Base-by-base conservation (phyloP, 2,329 filamentous ascomycete species). In the Aspergillus latus region DNA sequence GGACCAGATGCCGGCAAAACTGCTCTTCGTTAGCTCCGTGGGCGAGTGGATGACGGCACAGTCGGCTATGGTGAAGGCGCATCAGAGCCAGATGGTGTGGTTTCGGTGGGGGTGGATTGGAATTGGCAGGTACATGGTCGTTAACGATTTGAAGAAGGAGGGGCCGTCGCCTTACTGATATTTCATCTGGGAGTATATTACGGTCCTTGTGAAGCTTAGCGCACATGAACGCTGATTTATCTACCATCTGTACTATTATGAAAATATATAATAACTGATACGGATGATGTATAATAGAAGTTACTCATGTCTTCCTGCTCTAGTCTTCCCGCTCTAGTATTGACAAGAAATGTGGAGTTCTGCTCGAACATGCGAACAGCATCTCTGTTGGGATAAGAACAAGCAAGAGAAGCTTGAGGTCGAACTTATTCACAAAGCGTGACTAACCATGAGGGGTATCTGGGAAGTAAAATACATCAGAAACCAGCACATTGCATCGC, bases 31-130 rank as follows among this genome's bases (percentile, higher is more conserved):
- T 59, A 95, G 83, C 73, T 82, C 83, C 7, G 79, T 91, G 13
- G 70, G 75, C 4, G 80, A 82, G 54, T 84, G 88, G 61, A 80
- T 87, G 61, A 83, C 81, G 30, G 93, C 90, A 6, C 88, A 92
- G 77, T 82, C 78, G 53, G 92, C 94, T 32, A 99, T 99, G 94
- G 92, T 89, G 1, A 81, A 83, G 53, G 93, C 90, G 29, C 94
- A 99, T 78, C 81, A 86, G 76, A 97, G 92, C 73, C 94, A 99
- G 81, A 99, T 99, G 94, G 85, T 90, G 37, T 99, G 94, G 94
- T 99, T 97, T 71, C 85, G 94, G 6, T 97, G 92, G 84, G 90
- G 92, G 2, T 99, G 92, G 92, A 96, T 99, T 69, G 82, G 84
- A 0, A 72, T 96, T 56, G 94, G 92, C 67, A 82, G 94, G 59